Evolutionary conservation across 2,329 filamentous ascomycete genomes (phyloP).

Genomic region (Colletotrichum phormii): DNA sequence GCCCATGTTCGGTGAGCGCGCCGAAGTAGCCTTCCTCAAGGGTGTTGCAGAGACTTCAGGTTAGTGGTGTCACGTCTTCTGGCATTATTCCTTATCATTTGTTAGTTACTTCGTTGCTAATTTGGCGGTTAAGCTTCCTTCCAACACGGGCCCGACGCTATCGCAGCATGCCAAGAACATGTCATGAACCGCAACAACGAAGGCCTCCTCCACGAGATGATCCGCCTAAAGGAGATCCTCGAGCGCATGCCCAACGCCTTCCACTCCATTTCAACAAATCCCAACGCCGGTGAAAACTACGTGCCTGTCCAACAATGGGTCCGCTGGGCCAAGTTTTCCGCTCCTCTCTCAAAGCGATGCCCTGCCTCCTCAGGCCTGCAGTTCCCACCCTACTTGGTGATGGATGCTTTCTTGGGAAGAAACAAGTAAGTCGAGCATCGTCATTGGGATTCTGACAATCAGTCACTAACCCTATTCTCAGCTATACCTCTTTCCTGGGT

Average conservation of each 20-base stretch:
- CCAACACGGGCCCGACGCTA: constrained; percentile 62
- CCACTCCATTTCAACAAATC: constrained; percentile 64
- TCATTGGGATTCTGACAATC: too few relatives aligned
- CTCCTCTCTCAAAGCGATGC: constrained; percentile 61
- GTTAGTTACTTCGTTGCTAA: background rate
- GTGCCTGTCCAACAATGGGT: constrained; percentile 61
- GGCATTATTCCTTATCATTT: background rate
- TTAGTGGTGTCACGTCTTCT: constrained; percentile 31
- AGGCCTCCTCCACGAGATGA: constrained; percentile 60
- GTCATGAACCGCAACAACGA: constrained; percentile 64
- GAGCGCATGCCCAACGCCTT: constrained; percentile 66
- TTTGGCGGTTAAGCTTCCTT: constrained; percentile 53
- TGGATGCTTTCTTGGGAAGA: constrained; percentile 66
- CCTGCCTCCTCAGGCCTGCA: constrained; percentile 63
- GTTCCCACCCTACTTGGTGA: constrained; percentile 64
- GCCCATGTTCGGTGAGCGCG: constrained; percentile 64
- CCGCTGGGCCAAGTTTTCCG: constrained; percentile 62
- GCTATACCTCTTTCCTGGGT: constrained; percentile 63
- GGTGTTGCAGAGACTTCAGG: constrained; percentile 60
- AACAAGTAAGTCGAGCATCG: constrained; percentile 46
- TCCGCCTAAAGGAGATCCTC: constrained; percentile 63
- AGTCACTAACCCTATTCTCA: background rate
- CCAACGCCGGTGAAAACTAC: constrained; percentile 62
- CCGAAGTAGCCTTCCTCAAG: constrained; percentile 64
- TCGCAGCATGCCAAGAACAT: constrained; percentile 64